Percentiles rank a stretch among this genome's conserved stretches.
These are phyloP conservation scores for Penicillium polonicum DNA, from an alignment of 2,329 filamentous ascomycete species.

Conservation along the genomic window DNA sequence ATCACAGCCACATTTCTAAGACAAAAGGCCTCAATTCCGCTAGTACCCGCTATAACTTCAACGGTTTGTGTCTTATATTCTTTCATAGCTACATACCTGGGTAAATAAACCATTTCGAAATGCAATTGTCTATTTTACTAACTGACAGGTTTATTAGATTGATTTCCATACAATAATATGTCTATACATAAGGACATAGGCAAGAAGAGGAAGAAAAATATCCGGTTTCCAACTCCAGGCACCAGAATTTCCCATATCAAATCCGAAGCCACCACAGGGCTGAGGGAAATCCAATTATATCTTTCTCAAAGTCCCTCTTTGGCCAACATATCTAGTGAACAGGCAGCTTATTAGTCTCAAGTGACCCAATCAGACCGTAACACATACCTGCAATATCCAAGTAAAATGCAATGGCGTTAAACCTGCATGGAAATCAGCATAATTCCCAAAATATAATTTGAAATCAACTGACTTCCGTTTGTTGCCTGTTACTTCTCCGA, in stretches of 20 bases:
- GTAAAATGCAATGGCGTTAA: slow-evolving; percentile 65
- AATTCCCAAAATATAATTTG: not conserved
- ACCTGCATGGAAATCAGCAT: slow-evolving; percentile 29
- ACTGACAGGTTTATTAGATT: not conserved
- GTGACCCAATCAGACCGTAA: not conserved
- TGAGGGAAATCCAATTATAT: slow-evolving; percentile 12
- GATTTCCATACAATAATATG: not conserved
- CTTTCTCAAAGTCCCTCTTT: slow-evolving; percentile 56
- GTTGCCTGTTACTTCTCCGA: slow-evolving; percentile 57
- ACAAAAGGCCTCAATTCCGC: not conserved
- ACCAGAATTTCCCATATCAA: slow-evolving; percentile 19
- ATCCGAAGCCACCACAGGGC: slow-evolving; percentile 1
- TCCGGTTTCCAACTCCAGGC: slow-evolving; percentile 14
- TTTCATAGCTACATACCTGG: not conserved
- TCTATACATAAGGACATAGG: not conserved
- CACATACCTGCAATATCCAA: slow-evolving; percentile 61
- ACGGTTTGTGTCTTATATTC: not conserved
- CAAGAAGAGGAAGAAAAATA: not conserved
- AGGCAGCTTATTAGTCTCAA: not conserved
- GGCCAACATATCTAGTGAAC: slow-evolving; percentile 60
- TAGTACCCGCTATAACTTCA: not conserved
- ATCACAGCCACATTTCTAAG: slow-evolving; percentile 11
- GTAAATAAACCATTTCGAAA: not conserved
- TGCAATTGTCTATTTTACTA: not conserved
- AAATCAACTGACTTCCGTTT: slow-evolving; percentile 45